phyloP scores from a whole-genome alignment of 129 eudicot genomes.

The Lonicera japonica region DNA sequence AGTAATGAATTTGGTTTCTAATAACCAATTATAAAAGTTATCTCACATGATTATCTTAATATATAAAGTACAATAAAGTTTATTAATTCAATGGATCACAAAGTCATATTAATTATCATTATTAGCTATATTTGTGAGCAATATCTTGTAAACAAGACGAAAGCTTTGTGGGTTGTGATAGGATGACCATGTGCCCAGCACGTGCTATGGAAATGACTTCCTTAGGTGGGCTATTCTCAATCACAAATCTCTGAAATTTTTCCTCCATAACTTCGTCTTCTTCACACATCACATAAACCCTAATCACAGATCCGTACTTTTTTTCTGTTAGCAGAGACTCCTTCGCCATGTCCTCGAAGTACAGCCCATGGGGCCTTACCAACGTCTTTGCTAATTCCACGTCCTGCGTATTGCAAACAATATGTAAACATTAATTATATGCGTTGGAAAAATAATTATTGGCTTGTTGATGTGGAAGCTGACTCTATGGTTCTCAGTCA shows the following conservation, averaged over 20 bases:
- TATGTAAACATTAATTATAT: too few relatives aligned
- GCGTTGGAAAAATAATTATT: too few relatives aligned
- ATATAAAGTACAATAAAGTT: too few relatives aligned
- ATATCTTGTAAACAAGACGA: slow-evolving; percentile 24
- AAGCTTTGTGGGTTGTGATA: slow-evolving; percentile 28
- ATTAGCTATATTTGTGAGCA: slow-evolving; percentile 5
- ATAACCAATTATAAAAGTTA: too few relatives aligned
- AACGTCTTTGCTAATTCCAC: slow-evolving; percentile 40
- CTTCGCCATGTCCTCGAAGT: slow-evolving; percentile 34
- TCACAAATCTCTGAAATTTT: slow-evolving; percentile 37
- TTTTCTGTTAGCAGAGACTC: slow-evolving; percentile 26
- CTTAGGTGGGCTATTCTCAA: slow-evolving; percentile 42
- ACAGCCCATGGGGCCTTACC: slow-evolving; percentile 27
- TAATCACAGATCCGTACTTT: slow-evolving; percentile 28
- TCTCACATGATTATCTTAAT: too few relatives aligned
- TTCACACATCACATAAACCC: slow-evolving; percentile 39
- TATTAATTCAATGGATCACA: too few relatives aligned
- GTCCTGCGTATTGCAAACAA: too few relatives aligned
- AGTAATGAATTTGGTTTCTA: too few relatives aligned
- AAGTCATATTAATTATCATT: too few relatives aligned
- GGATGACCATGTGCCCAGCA: slow-evolving; percentile 56
- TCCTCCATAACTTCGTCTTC: slow-evolving; percentile 35
- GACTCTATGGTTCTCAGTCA: too few relatives aligned
- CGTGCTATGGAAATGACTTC: slow-evolving; percentile 26
- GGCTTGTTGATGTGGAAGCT: too few relatives aligned